phyloP scores from a whole-genome alignment of 75 land plant species.

The Cryptomeria japonica region DNA sequence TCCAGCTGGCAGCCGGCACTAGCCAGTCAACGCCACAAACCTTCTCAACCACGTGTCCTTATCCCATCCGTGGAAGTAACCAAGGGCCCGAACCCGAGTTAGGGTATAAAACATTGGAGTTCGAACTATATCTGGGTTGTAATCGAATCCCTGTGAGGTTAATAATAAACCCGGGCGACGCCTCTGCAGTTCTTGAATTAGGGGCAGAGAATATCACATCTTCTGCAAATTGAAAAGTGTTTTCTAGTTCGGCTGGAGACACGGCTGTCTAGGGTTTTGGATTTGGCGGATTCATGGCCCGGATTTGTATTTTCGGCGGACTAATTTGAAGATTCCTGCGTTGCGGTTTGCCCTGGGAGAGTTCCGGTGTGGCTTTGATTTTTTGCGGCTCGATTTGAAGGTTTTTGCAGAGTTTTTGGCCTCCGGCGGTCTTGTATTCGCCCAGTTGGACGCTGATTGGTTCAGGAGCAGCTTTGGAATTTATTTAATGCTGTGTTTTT shows the following conservation, averaged over 20 bases:
- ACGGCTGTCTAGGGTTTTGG: background rate
- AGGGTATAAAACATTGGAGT: background rate
- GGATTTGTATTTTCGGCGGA: background rate
- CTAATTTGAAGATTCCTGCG: background rate
- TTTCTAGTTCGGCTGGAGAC: background rate
- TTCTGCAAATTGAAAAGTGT: background rate
- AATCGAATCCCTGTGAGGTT: background rate
- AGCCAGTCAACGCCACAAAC: slow-evolving; percentile 2
- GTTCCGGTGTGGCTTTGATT: background rate
- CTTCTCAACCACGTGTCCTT: background rate
- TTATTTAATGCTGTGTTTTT: background rate
- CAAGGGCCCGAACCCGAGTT: background rate
- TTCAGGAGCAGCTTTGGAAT: background rate
- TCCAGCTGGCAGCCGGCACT: background rate
- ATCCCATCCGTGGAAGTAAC: background rate
- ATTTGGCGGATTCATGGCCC: background rate
- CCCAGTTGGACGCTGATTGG: background rate
- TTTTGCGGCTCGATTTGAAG: background rate
- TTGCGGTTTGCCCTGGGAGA: background rate
- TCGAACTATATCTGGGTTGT: background rate
- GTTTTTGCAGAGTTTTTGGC: background rate
- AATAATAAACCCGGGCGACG: background rate
- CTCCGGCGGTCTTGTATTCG: background rate
- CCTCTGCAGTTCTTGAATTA: background rate
- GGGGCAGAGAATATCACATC: background rate